Conservation (phyloP, 768 basidiomycete species). For the Kwoniella sp. region DNA sequence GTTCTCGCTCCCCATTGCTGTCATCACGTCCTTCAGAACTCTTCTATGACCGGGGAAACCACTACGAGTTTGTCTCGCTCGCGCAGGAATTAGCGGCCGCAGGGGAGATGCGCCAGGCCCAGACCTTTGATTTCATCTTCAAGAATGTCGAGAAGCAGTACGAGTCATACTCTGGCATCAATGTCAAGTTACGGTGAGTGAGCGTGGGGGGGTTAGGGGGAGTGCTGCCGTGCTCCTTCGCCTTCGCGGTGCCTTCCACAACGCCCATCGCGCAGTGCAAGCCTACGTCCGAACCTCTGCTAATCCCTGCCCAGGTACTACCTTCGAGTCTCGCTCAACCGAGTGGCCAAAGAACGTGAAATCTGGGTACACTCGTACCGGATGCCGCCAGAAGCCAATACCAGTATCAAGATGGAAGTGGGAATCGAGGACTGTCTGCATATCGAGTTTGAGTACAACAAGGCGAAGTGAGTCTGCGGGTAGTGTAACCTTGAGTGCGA, state of each 20-base stretch:
- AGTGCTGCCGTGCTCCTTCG: too few species aligned
- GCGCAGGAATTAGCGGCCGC: conserved; percentile 92
- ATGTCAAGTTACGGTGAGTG: conserved; percentile 86
- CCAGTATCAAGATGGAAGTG: conserved; percentile 99
- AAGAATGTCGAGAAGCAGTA: conserved; percentile 99
- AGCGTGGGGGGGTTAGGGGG: too few species aligned
- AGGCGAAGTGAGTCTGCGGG: conserved; percentile 83
- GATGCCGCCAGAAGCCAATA: conserved; percentile 97
- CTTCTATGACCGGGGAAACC: conserved; percentile 95
- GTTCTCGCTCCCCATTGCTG: neutral
- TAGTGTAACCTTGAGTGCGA: neutral
- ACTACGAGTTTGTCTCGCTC: conserved; percentile 93
- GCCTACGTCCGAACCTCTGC: too few species aligned
- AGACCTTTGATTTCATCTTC: conserved; percentile 94
- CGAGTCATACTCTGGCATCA: conserved; percentile 96
- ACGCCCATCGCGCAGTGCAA: too few species aligned
- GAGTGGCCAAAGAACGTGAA: conserved; percentile 86
- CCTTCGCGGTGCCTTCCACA: too few species aligned
- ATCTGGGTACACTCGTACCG: conserved; percentile 98
- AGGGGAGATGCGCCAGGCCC: conserved; percentile 94
- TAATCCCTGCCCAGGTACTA: conserved; percentile 70
- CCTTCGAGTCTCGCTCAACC: conserved; percentile 80
- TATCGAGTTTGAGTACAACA: conserved; percentile 99
- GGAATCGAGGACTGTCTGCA: conserved; percentile 98
- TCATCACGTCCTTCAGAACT: conserved; percentile 53